Conservation (phyloP, 306 rosid species). For the Fragaria vesca region DNA sequence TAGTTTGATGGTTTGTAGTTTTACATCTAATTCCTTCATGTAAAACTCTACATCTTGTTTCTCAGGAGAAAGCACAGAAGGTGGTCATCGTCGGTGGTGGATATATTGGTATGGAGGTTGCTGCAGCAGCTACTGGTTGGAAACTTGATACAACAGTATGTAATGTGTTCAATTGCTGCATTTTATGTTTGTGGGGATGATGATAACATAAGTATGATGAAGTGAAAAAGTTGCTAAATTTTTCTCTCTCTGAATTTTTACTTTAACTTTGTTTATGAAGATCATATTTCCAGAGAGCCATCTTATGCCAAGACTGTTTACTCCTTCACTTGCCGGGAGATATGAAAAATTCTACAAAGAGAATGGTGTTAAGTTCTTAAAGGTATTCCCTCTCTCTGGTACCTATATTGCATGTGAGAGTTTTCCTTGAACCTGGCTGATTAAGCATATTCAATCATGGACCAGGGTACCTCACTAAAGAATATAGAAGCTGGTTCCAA, state of each 20-base stretch:
- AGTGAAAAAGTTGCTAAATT: background rate
- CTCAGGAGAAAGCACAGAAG: conserved; percentile 70
- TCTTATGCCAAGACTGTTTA: conserved; percentile 78
- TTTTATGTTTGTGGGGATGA: conserved; percentile 1
- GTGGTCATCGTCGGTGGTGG: conserved; percentile 96
- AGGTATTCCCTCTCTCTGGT: conserved; percentile 41
- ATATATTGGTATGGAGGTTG: conserved; percentile 96
- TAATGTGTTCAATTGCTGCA: conserved; percentile 18
- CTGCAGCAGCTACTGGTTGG: conserved; percentile 94
- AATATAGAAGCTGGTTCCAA: conserved; percentile 71
- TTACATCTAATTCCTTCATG: background rate
- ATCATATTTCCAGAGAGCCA: conserved; percentile 80
- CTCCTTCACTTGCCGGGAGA: conserved; percentile 83
- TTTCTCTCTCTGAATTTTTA: background rate
- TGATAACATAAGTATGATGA: background rate
- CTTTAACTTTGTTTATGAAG: conserved; percentile 30
- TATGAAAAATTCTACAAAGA: conserved; percentile 84
- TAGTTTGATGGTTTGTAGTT: background rate
- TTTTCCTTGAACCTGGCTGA: background rate
- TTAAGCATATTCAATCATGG: conserved; percentile 29
- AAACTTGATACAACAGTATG: conserved; percentile 90
- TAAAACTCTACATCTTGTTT: conserved; percentile 11
- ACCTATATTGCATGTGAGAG: background rate
- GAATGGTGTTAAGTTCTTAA: conserved; percentile 81
- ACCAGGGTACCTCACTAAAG: conserved; percentile 73